Base-by-base conservation (phyloP, 768 basidiomycete species). In the Gloeophyllum trabeum region DNA sequence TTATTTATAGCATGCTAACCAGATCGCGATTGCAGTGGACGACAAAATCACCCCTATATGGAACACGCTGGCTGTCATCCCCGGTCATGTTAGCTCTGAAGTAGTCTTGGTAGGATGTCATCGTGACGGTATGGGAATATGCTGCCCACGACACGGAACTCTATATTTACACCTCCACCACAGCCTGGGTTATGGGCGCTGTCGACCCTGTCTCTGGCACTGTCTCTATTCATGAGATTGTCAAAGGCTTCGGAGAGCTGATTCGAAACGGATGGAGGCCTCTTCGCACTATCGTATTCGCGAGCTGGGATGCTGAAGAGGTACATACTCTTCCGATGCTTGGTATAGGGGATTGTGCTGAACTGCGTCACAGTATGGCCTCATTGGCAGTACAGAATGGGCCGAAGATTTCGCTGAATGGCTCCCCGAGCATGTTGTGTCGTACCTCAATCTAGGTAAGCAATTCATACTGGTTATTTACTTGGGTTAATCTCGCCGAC, bases 351-450 rank as follows among this genome's bases (percentile, higher is more conserved):
- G 7, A 21, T 10, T 32, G 16, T 16, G 10, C 28, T 32, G 28
- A 32, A 10, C 28, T 21, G 20, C 42, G 7, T 39, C 4, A n/a
- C 48, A 71, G 70, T 72, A 74, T 41, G 86, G 85, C 21, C 69
- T 90, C 32, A 56, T 88, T 30, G 93, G 93, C 22, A 84, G 80
- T 53, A 93, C 88, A 2, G 94, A 97, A 60, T 94, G 83, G 75
- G 90, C 80, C 2, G 94, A 97, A 58, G 94, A 97, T 55, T 97
- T 94, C 53, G 55, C 76, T 0, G 69, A 75, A 12, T 94, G 84
- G 79, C 75, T 97, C 28, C 69, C 73, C 30, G 66, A 81, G 24
- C 74, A 93, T 46, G 84, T 81, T 35, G 90, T 87, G 13, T 73
- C 86, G 12, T 98, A 97, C 54, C 62, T 96, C 44, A 96, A 96